These are phyloP conservation scores for Neopestalotiopsis sp. DNA, from an alignment of 2,329 filamentous ascomycete species.

Conservation along the genomic window DNA sequence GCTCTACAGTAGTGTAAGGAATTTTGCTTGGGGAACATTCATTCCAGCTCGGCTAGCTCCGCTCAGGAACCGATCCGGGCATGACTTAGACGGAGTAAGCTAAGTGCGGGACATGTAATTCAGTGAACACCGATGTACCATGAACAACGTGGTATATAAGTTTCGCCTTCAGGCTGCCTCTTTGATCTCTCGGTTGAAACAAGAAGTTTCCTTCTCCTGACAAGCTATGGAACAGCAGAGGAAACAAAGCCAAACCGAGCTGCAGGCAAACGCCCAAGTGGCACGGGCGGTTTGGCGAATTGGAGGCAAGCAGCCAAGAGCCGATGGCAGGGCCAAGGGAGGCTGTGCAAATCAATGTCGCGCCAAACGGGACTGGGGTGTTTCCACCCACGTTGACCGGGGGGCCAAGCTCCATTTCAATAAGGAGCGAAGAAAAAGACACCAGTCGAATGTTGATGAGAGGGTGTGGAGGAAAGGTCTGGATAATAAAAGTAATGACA, in stretches of 20 bases:
- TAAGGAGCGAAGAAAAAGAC: not conserved
- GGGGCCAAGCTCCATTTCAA: not conserved
- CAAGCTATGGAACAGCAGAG: not conserved
- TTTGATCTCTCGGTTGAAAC: not conserved
- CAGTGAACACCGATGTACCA: too few species aligned
- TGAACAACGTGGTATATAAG: too few species aligned
- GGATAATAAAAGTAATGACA: not conserved
- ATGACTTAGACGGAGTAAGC: not conserved
- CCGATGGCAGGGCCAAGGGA: conserved; percentile 18
- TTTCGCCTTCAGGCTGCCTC: not conserved
- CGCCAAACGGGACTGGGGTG: conserved; percentile 10
- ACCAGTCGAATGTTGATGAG: not conserved
- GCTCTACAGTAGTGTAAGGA: not conserved
- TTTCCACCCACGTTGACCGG: conserved; percentile 1
- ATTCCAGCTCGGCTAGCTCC: not conserved
- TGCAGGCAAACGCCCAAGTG: conserved; percentile 9
- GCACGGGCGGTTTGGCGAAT: conserved; percentile 16
- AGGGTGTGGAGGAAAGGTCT: not conserved
- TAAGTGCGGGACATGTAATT: not conserved
- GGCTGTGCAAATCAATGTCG: conserved; percentile 19
- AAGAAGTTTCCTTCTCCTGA: not conserved
- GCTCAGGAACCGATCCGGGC: not conserved
- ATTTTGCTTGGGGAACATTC: not conserved
- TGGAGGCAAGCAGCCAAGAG: conserved; percentile 16
- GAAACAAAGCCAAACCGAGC: not conserved